Conservation (phyloP, 331 rosid species). For the Pyracantha coccinea region DNA sequence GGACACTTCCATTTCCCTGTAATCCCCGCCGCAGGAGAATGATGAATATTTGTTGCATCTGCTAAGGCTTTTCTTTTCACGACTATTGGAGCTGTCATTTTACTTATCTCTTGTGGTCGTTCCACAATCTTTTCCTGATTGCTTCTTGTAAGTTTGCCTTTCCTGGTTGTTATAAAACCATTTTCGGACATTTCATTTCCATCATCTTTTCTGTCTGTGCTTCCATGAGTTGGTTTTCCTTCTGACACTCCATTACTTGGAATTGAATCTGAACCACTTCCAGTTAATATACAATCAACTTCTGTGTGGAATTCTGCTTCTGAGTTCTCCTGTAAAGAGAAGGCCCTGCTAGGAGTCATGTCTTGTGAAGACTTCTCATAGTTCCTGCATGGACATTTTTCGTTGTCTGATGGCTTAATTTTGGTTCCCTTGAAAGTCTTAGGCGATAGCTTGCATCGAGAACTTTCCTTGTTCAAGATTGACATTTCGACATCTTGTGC, state of each 20-base stretch:
- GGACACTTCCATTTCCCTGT: constrained; percentile 87
- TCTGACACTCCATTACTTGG: constrained; percentile 11
- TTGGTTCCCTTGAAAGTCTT: background rate
- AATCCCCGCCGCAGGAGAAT: constrained; percentile 25
- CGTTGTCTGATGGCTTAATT: background rate
- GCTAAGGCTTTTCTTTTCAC: constrained; percentile 36
- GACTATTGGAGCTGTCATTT: constrained; percentile 8
- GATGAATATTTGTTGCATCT: constrained; percentile 52
- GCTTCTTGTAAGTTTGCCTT: constrained; percentile 4
- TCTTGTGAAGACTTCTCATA: constrained; percentile 5
- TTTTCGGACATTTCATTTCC: constrained; percentile 6
- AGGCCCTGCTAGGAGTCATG: constrained; percentile 2
- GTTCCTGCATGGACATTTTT: constrained; percentile 7
- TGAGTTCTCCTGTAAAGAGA: constrained; percentile 8
- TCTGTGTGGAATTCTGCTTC: constrained; percentile 19
- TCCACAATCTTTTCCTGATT: constrained; percentile 22
- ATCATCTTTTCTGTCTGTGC: constrained; percentile 27
- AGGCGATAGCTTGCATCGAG: background rate
- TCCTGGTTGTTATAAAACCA: constrained; percentile 62
- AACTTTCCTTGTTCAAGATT: constrained; percentile 13
- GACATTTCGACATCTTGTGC: constrained; percentile 10
- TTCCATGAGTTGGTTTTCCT: constrained; percentile 20
- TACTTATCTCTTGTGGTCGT: constrained; percentile 9
- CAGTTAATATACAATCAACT: constrained; percentile 2
- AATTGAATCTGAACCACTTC: background rate